Conservation (phyloP, 1,284 basidiomycete genomes). For the Anthracocystis panici-leucophaei region DNA sequence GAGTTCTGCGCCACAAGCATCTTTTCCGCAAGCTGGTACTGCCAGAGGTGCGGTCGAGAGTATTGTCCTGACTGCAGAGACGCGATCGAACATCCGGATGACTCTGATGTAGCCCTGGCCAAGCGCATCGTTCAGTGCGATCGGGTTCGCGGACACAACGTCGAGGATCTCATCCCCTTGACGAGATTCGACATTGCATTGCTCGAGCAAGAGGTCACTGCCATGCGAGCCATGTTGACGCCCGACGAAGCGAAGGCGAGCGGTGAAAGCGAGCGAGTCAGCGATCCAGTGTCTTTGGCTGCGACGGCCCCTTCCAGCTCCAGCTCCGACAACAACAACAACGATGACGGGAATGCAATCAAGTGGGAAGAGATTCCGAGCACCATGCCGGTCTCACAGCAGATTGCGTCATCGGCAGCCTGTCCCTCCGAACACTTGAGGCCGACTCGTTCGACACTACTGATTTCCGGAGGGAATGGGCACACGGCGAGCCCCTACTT, state of each 20-base stretch:
- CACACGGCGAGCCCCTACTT: constrained; percentile 54
- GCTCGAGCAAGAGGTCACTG: constrained; percentile 78
- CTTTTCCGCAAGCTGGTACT: constrained; percentile 89
- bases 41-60: constrained; percentile 87
- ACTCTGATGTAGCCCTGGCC: constrained; percentile 11
- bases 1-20: constrained; percentile 93
- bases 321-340: not conserved
- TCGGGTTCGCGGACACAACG: constrained; percentile 40
- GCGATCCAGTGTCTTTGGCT: not conserved
- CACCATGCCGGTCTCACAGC: constrained; percentile 28
- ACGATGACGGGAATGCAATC: constrained; percentile 7
- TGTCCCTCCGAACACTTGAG: constrained; percentile 23
- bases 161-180: constrained; percentile 79
- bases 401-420: constrained; percentile 30
- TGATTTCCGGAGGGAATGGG: constrained; percentile 41
- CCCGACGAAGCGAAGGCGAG: not conserved
- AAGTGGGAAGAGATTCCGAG: constrained; percentile 20
- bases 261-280: not conserved
- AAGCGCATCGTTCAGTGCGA: constrained; percentile 46
- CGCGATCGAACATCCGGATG: constrained; percentile 72
- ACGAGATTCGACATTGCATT: constrained; percentile 76
- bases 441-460: constrained; percentile 16
- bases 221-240: constrained; percentile 70
- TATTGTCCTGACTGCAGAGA: constrained; percentile 85
- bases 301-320: not conserved